phyloP scores from a whole-genome alignment of 345 rosid species.

The Microcos paniculata region DNA sequence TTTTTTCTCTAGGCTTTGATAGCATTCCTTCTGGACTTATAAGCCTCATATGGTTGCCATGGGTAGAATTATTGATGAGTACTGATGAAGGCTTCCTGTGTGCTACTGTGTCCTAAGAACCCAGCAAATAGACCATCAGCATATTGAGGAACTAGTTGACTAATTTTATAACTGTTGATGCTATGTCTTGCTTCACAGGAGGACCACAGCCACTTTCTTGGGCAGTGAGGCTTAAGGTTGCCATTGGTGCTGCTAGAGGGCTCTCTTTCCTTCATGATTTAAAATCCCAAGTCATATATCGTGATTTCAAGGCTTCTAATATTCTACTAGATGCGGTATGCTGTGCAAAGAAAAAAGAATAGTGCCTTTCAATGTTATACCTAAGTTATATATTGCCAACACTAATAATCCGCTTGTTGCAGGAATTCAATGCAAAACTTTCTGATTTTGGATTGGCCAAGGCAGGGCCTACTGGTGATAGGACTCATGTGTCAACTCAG shows the following conservation, averaged over 20 bases:
- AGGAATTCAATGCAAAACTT: conserved; percentile 89
- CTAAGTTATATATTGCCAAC: background rate
- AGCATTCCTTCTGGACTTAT: background rate
- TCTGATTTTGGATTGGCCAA: conserved; percentile 98
- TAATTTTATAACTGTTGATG: conserved; percentile 8
- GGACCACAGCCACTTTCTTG: conserved; percentile 86
- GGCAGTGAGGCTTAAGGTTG: conserved; percentile 82
- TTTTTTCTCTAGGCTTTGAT: background rate
- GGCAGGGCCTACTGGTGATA: conserved; percentile 97
- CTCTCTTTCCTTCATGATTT: conserved; percentile 92
- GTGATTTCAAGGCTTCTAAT: conserved; percentile 91
- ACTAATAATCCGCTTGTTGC: conserved; percentile 23
- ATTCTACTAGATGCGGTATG: conserved; percentile 84
- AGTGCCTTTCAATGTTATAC: background rate
- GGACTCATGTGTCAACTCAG: conserved; percentile 96
- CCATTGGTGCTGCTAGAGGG: conserved; percentile 88
- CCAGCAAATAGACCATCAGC: background rate
- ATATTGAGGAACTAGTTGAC: conserved; percentile 2
- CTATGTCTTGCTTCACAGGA: conserved; percentile 41
- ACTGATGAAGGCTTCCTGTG: background rate
- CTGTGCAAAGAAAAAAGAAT: background rate
- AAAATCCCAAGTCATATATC: conserved; percentile 83
- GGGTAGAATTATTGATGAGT: background rate
- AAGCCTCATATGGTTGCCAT: background rate
- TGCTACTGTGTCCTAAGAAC: conserved; percentile 1